Percentiles rank a stretch among this genome's conserved stretches.
These are phyloP conservation scores for Ophiosphaerella narmari DNA, from an alignment of 2,329 filamentous ascomycete species.

Conservation along the genomic window DNA sequence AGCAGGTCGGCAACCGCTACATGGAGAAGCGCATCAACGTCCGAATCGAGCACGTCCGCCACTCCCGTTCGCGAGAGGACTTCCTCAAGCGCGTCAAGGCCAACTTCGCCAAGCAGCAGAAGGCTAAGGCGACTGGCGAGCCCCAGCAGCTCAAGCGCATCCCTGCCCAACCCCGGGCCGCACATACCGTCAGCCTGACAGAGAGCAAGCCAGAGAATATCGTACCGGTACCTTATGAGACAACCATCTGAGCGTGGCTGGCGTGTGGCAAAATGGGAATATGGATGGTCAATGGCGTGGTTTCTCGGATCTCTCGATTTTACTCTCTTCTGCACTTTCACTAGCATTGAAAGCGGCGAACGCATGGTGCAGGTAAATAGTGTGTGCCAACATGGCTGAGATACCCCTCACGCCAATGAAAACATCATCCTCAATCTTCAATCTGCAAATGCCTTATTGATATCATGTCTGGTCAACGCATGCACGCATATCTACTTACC, in stretches of 20 bases:
- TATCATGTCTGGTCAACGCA: neutral
- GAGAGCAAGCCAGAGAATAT: slow-evolving; percentile 91
- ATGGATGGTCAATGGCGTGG: slow-evolving; percentile 47
- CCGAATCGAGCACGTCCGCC: slow-evolving; percentile 94
- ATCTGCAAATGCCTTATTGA: neutral
- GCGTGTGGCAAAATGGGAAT: slow-evolving; percentile 43
- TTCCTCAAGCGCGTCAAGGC: slow-evolving; percentile 96
- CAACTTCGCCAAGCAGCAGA: slow-evolving; percentile 89
- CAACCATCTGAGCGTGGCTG: slow-evolving; percentile 77
- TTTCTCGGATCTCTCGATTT: slow-evolving; percentile 46
- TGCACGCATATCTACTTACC: neutral
- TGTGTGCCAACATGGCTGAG: slow-evolving; percentile 42
- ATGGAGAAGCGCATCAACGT: slow-evolving; percentile 99
- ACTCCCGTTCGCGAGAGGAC: slow-evolving; percentile 94
- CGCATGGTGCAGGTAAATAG: slow-evolving; percentile 40
- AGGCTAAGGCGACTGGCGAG: slow-evolving; percentile 88
- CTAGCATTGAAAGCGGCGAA: slow-evolving; percentile 46
- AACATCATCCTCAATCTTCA: slow-evolving; percentile 25
- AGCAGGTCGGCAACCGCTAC: slow-evolving; percentile 99
- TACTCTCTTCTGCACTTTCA: slow-evolving; percentile 47
- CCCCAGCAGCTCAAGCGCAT: slow-evolving; percentile 92
- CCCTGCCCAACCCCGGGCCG: slow-evolving; percentile 77
- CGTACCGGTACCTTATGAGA: slow-evolving; percentile 93
- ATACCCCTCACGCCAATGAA: slow-evolving; percentile 44
- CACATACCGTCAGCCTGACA: slow-evolving; percentile 77